Conservation (phyloP, 306 rosid species). For the Sindora glabra region DNA sequence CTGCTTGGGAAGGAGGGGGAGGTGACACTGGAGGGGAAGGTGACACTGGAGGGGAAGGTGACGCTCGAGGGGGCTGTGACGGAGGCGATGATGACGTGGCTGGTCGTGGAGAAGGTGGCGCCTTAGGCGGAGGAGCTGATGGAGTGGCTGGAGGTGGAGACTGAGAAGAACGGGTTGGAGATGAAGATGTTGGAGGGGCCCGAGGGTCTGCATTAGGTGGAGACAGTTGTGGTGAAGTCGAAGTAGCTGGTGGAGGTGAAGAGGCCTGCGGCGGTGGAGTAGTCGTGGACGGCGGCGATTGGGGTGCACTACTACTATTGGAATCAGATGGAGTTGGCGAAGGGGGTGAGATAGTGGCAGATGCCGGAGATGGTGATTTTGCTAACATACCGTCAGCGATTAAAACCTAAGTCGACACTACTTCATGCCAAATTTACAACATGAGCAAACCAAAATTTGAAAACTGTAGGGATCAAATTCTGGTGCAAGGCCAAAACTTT, state of each 20-base stretch:
- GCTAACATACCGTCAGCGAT: slow-evolving; percentile 41
- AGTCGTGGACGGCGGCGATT: not conserved
- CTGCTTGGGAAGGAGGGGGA: not conserved
- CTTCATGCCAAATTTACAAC: slow-evolving; percentile 6
- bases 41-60: slow-evolving; percentile 1
- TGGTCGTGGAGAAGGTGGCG: slow-evolving; percentile 12
- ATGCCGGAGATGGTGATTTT: slow-evolving; percentile 54
- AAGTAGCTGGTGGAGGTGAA: not conserved
- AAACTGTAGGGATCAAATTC: not conserved
- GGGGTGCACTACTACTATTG: not conserved
- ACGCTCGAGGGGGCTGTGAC: not conserved
- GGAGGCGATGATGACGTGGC: not conserved
- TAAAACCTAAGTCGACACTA: slow-evolving; percentile 6
- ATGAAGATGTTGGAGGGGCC: slow-evolving; percentile 15
- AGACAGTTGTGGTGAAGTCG: slow-evolving; percentile 22
- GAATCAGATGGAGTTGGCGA: slow-evolving; percentile 8
- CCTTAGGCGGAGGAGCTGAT: slow-evolving; percentile 20
- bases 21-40: slow-evolving; percentile 19
- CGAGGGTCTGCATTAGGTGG: slow-evolving; percentile 23
- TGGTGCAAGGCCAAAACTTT: not conserved
- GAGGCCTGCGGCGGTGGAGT: slow-evolving; percentile 23
- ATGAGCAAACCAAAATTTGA: not conserved
- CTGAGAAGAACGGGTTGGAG: slow-evolving; percentile 7
- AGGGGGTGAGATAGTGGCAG: slow-evolving; percentile 31
- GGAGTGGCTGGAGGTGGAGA: slow-evolving; percentile 32